Conservation (phyloP, 2,329 filamentous ascomycete genomes). For the Lasiodiplodia sp. region DNA sequence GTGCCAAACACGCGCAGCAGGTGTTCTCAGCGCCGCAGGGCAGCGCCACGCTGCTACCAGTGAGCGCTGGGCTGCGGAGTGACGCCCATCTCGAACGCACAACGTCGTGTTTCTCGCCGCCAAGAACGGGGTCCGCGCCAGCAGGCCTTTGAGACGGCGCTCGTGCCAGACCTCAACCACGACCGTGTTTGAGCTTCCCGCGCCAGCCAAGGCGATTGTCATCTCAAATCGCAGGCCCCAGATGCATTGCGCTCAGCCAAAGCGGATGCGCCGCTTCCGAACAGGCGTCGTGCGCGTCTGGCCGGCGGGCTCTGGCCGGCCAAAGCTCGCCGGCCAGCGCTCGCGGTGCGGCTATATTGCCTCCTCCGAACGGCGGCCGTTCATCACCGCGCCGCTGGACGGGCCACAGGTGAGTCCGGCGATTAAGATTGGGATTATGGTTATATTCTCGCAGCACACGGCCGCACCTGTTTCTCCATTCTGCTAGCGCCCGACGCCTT, state of each 20-base stretch:
- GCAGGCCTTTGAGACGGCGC: slow-evolving; percentile 27
- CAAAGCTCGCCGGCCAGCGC: background rate
- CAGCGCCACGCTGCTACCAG: background rate
- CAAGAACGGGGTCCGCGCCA: slow-evolving; percentile 22
- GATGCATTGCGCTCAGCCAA: slow-evolving; percentile 4
- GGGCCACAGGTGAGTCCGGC: slow-evolving; percentile 5
- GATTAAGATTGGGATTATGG: slow-evolving; percentile 28
- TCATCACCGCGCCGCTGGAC: slow-evolving; percentile 7
- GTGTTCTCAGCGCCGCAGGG: background rate
- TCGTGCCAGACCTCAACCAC: slow-evolving; percentile 23
- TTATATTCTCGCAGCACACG: slow-evolving; percentile 22
- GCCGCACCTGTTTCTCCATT: slow-evolving; percentile 26
- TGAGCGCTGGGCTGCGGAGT: background rate
- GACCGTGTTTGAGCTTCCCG: slow-evolving; percentile 2
- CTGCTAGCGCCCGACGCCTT: slow-evolving; percentile 28
- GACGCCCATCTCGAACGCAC: slow-evolving; percentile 7
- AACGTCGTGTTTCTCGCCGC: slow-evolving; percentile 27
- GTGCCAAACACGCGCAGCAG: slow-evolving; percentile 8
- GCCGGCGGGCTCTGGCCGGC: background rate
- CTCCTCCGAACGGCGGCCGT: background rate
- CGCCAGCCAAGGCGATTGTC: slow-evolving; percentile 14
- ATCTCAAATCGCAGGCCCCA: slow-evolving; percentile 26
- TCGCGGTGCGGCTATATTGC: background rate
- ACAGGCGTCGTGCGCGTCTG: background rate
- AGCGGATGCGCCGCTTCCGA: slow-evolving; percentile 13